Conservation (phyloP, 352 stramenopile genomes). For the Phytophthora pisi region DNA sequence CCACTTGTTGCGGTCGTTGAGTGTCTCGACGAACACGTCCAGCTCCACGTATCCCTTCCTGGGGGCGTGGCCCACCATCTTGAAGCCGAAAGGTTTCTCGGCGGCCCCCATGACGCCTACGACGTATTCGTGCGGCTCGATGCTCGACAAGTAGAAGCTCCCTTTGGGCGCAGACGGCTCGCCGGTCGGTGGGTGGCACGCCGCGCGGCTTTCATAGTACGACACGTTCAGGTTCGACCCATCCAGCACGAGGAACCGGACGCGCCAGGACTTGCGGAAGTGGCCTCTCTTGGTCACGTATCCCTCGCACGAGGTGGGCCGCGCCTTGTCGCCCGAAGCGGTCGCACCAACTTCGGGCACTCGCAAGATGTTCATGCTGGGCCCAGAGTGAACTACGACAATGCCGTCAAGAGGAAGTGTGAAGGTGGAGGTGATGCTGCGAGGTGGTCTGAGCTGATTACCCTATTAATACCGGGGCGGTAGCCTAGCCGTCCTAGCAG, state of each 20-base stretch:
- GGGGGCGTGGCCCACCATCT: slow-evolving; percentile 82
- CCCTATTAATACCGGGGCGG: slow-evolving; percentile 32
- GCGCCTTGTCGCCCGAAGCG: slow-evolving; percentile 41
- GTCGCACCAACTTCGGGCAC: slow-evolving; percentile 34
- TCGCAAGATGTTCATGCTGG: slow-evolving; percentile 69
- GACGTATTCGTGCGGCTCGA: slow-evolving; percentile 83
- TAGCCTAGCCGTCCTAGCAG: slow-evolving; percentile 1
- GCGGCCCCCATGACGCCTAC: slow-evolving; percentile 66
- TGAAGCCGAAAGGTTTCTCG: slow-evolving; percentile 85
- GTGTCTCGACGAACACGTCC: slow-evolving; percentile 76
- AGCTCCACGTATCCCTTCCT: slow-evolving; percentile 81
- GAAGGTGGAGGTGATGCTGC: slow-evolving; percentile 11
- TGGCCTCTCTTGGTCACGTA: slow-evolving; percentile 89
- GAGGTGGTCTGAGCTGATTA: neutral
- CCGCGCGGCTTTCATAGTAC: slow-evolving; percentile 81
- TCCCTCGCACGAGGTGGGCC: slow-evolving; percentile 79
- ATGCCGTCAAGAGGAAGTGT: neutral
- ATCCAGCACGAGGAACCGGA: slow-evolving; percentile 80
- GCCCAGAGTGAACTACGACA: neutral
- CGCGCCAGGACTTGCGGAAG: slow-evolving; percentile 85
- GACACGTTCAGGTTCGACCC: slow-evolving; percentile 67
- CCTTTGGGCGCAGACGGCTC: slow-evolving; percentile 51
- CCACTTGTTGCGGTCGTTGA: slow-evolving; percentile 76
- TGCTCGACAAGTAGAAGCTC: slow-evolving; percentile 76
- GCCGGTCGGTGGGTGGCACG: slow-evolving; percentile 32